Percentiles rank a stretch among this genome's conserved stretches.
phyloP scores from a whole-genome alignment of 202 grass and related monocot species.

The Setaria viridis region DNA sequence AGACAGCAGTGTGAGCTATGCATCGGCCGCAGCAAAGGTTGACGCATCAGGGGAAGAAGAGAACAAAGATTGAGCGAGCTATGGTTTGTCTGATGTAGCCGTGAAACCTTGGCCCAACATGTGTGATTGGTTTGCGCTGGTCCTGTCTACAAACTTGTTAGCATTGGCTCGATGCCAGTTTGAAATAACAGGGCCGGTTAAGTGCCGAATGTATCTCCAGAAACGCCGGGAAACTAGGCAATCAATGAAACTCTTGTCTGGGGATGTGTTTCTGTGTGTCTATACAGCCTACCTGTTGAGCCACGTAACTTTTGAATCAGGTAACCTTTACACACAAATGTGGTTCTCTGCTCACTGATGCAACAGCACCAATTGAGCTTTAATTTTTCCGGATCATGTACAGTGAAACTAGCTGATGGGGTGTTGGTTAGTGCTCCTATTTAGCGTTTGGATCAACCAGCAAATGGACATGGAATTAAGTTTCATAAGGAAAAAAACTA shows the following conservation, averaged over 20 bases:
- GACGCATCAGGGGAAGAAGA: slow-evolving; percentile 43
- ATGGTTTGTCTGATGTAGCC: background rate
- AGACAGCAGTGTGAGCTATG: slow-evolving; percentile 95
- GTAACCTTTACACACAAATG: too few species aligned
- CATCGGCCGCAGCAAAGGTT: slow-evolving; percentile 78
- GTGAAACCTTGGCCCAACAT: slow-evolving; percentile 10
- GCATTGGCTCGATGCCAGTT: slow-evolving; percentile 19
- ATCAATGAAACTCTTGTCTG: background rate
- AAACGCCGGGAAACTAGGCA: background rate
- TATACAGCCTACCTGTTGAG: background rate
- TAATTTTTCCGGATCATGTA: too few species aligned
- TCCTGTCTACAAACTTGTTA: slow-evolving; percentile 30
- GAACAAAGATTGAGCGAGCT: slow-evolving; percentile 19
- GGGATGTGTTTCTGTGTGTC: background rate
- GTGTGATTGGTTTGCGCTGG: slow-evolving; percentile 29
- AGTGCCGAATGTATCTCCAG: slow-evolving; percentile 12
- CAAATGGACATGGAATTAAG: too few species aligned
- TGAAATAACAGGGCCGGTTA: slow-evolving; percentile 23
- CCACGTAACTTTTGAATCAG: background rate
- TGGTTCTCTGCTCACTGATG: too few species aligned
- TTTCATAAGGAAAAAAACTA: too few species aligned
- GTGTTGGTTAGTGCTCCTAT: too few species aligned
- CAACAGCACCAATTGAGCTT: too few species aligned
- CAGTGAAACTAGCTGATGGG: too few species aligned
- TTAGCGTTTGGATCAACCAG: too few species aligned